A percentile compares a stretch with the other conserved stretches of the same genome.
These are phyloP conservation scores for Pleurotus tuber-regium DNA, from an alignment of 768 basidiomycete genomes.

Conservation along the genomic window DNA sequence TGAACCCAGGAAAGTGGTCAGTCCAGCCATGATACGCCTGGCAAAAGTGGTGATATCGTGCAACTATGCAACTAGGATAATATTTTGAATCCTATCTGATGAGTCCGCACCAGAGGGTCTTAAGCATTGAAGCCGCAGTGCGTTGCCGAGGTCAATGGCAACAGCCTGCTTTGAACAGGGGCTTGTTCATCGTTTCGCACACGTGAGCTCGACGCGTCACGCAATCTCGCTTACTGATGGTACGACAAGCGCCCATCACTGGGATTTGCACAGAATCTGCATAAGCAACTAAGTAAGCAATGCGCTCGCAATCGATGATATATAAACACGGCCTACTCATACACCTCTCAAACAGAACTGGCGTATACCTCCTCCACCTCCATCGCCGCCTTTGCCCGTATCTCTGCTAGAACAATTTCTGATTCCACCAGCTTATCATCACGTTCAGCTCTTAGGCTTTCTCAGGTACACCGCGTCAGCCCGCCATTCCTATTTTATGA, in stretches of 20 bases:
- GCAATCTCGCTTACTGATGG: neutral
- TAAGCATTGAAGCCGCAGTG: no score
- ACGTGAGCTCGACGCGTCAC: neutral
- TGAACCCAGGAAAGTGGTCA: no score
- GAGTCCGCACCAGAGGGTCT: no score
- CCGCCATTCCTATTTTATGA: slow-evolving; percentile 1
- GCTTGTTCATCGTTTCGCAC: neutral
- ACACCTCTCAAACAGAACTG: neutral
- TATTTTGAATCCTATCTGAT: no score
- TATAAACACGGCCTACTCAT: neutral
- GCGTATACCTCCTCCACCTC: no score
- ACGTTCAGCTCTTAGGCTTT: slow-evolving; percentile 13
- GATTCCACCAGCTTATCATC: slow-evolving; percentile 12
- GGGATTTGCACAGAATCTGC: neutral
- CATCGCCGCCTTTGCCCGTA: slow-evolving; percentile 1
- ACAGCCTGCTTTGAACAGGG: no score
- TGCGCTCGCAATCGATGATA: neutral
- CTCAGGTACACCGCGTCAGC: slow-evolving; percentile 12
- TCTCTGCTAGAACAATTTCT: neutral
- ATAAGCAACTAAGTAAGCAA: slow-evolving; percentile 5
- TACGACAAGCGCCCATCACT: neutral
- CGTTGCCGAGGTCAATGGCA: no score
- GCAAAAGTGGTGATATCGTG: no score
- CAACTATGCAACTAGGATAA: no score
- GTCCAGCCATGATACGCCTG: no score